A percentile compares a stretch with the other conserved stretches of the same genome.
Evolutionary conservation across 495 filamentous ascomycete species (phyloP).

Genomic region (Endocarpon pusillum): DNA sequence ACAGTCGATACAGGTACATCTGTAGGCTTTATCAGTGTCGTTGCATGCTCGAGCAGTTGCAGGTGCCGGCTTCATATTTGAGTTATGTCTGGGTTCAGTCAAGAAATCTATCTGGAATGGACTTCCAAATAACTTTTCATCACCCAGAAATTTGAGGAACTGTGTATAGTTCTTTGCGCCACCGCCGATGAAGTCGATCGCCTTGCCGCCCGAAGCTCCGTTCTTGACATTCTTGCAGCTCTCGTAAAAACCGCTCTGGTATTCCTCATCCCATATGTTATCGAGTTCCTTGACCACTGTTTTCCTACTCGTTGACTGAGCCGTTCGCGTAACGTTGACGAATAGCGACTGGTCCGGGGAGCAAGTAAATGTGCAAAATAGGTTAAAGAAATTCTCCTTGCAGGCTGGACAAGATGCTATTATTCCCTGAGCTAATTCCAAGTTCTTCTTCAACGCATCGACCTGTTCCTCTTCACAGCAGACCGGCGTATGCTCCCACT

Average conservation of each 20-base stretch:
- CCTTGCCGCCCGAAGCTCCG: conserved; percentile 74
- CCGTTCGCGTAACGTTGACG: conserved; percentile 72
- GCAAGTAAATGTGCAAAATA: conserved; percentile 95
- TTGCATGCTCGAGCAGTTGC: conserved; percentile 71
- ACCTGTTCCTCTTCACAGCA: conserved; percentile 79
- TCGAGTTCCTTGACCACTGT: conserved; percentile 71
- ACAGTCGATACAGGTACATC: conserved; percentile 89
- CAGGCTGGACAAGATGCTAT: conserved; percentile 90
- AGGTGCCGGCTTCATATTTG: conserved; percentile 44
- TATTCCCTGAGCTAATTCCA: conserved; percentile 72
- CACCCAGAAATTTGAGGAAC: conserved; percentile 81
- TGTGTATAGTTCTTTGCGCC: conserved; percentile 77
- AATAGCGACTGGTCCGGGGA: conserved; percentile 93
- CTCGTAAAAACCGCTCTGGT: conserved; percentile 79
- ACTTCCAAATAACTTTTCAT: conserved; percentile 74
- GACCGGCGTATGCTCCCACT: conserved; percentile 67
- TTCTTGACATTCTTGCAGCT: conserved; percentile 99
- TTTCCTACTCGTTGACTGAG: conserved; percentile 46
- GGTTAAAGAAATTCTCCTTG: conserved; percentile 91
- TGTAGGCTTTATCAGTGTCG: conserved; percentile 63
- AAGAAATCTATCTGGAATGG: conserved; percentile 97
- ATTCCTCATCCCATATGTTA: conserved; percentile 72
- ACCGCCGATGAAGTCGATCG: conserved; percentile 90
- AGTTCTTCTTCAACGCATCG: conserved; percentile 55
- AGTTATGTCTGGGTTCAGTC: conserved; percentile 34